Evolutionary conservation across 2,329 filamentous ascomycete species (phyloP).

Genomic region (Alternaria sp.): DNA sequence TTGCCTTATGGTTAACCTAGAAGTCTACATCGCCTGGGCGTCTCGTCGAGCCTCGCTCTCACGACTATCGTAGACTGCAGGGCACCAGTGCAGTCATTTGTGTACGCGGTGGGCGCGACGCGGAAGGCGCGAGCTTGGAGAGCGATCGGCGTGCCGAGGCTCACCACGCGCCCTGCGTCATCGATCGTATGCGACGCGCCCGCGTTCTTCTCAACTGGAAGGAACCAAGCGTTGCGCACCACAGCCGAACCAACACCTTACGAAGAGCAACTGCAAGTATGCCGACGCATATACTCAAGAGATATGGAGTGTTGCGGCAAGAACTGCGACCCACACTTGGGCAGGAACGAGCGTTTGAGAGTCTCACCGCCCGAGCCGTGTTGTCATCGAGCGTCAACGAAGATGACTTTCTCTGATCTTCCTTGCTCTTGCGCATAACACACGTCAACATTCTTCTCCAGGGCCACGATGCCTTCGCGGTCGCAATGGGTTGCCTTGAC

Average conservation of each 20-base stretch:
- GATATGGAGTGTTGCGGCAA: background rate
- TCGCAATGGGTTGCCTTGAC: background rate
- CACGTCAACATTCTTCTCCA: background rate
- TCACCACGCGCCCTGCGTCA: background rate
- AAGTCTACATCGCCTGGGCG: no score
- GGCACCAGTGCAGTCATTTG: background rate
- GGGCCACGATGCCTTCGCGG: conserved; percentile 3
- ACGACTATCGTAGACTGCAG: background rate
- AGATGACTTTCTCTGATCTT: background rate
- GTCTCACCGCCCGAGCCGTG: conserved; percentile 6
- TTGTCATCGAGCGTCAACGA: conserved; percentile 7
- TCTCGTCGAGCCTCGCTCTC: background rate
- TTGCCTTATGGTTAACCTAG: background rate
- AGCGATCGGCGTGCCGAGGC: background rate
- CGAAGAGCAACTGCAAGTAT: conserved; percentile 5
- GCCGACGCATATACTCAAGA: conserved; percentile 14
- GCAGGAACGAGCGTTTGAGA: conserved; percentile 4
- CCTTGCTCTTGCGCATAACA: background rate
- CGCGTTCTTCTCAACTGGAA: conserved; percentile 13
- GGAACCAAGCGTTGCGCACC: background rate
- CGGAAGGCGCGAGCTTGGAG: background rate
- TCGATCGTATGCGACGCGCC: background rate
- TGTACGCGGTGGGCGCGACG: background rate
- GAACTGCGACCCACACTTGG: conserved; percentile 4
- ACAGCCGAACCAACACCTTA: background rate